phyloP scores from a whole-genome alignment of 768 basidiomycete species.

The Clavulina sp. region DNA sequence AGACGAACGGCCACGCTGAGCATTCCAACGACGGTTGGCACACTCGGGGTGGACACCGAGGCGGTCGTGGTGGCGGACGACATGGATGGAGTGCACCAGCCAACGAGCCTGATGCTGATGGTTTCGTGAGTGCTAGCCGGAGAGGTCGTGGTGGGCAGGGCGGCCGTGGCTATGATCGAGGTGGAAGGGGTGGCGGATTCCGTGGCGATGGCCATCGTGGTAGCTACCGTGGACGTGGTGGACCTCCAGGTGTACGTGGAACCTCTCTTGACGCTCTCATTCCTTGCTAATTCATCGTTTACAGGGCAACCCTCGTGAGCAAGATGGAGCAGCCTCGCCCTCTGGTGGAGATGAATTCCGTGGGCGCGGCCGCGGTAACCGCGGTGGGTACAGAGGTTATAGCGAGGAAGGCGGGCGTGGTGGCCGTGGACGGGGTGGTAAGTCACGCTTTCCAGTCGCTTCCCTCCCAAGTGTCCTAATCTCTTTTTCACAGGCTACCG shows the following conservation, averaged over 20 bases:
- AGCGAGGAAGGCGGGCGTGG: not conserved
- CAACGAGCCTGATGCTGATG: slow-evolving; percentile 20
- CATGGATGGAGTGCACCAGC: not conserved
- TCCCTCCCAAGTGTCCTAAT: too few species aligned
- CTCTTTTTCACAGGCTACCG: too few species aligned
- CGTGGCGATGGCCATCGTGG: slow-evolving; percentile 24
- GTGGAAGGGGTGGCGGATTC: slow-evolving; percentile 25
- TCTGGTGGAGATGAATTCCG: not conserved
- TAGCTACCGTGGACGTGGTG: slow-evolving; percentile 9
- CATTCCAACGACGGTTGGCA: not conserved
- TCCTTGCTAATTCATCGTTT: too few species aligned
- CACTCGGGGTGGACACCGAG: slow-evolving; percentile 21
- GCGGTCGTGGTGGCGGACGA: slow-evolving; percentile 9
- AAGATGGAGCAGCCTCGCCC: not conserved
- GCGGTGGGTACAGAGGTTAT: not conserved
- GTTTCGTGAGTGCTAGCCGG: slow-evolving; percentile 10
- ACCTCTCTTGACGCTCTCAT: too few species aligned
- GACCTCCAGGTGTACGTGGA: slow-evolving; percentile 20
- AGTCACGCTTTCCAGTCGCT: too few species aligned
- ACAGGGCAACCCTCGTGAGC: too few species aligned
- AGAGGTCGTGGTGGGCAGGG: slow-evolving; percentile 29
- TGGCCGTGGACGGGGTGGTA: not conserved
- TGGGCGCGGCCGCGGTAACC: not conserved
- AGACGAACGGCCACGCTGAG: slow-evolving; percentile 38
- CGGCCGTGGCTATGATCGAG: slow-evolving; percentile 22